Percentiles rank a stretch among this genome's conserved stretches.
phyloP scores from a whole-genome alignment of 2,329 filamentous ascomycete genomes.

The Harringtonia lauricola region DNA sequence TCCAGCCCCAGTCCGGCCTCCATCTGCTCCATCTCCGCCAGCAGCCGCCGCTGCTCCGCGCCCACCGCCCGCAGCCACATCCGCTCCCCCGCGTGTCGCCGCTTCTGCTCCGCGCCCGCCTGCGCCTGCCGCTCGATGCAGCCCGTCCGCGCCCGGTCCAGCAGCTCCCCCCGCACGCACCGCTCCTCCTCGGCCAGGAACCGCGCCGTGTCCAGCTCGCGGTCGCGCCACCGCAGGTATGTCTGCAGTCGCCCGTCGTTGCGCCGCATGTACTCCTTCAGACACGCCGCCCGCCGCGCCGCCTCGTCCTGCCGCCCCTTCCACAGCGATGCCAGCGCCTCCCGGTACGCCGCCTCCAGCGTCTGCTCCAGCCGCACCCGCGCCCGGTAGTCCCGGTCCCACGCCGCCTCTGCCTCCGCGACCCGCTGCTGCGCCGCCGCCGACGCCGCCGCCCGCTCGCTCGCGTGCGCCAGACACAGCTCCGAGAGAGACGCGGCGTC shows the following conservation, averaged over 20 bases:
- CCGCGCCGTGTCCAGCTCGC: conserved; percentile 26
- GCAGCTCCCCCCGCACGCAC: conserved; percentile 28
- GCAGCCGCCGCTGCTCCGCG: conserved; percentile 29
- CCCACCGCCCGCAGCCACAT: conserved; percentile 34
- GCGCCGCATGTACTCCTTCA: conserved; percentile 22
- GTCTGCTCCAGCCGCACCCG: conserved; percentile 29
- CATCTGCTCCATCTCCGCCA: conserved; percentile 27
- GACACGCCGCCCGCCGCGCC: conserved; percentile 18
- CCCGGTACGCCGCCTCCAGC: conserved; percentile 32
- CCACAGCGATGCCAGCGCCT: conserved; percentile 7
- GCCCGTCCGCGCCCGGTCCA: conserved; percentile 25
- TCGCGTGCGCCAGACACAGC: conserved; percentile 21
- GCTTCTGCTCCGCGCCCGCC: conserved; percentile 20
- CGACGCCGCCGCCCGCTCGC: conserved; percentile 20
- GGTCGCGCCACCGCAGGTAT: conserved; percentile 26
- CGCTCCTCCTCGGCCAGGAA: conserved; percentile 26
- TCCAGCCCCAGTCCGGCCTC: conserved; percentile 19
- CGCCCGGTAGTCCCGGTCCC: conserved; percentile 28
- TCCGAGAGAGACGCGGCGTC: conserved; percentile 15
- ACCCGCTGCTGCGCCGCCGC: conserved; percentile 18
- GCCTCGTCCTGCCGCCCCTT: conserved; percentile 20
- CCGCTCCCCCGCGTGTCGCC: conserved; percentile 29
- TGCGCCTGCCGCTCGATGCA: conserved; percentile 16
- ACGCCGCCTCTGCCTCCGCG: conserved; percentile 19
- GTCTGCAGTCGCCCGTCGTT: conserved; percentile 28